Conservation (phyloP, 2,329 filamentous ascomycete species). For the Alternaria incomplexa region DNA sequence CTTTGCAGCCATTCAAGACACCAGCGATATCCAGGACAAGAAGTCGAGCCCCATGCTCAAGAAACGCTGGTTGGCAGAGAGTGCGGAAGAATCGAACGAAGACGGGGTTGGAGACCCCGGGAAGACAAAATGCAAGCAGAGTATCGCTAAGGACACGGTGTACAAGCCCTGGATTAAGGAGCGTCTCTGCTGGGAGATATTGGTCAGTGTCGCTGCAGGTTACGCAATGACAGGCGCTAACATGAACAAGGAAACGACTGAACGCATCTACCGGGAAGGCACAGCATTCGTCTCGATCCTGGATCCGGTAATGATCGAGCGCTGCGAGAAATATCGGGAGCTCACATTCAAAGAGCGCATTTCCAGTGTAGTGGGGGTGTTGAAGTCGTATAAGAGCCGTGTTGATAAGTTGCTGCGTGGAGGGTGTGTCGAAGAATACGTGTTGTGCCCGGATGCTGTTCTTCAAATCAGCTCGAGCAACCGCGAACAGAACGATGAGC, state of each 20-base stretch:
- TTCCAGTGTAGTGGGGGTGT: background rate
- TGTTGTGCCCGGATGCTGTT: background rate
- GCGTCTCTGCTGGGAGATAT: background rate
- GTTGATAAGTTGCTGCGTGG: background rate
- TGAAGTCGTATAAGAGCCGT: background rate
- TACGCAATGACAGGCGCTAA: background rate
- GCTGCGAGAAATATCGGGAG: background rate
- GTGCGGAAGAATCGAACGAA: background rate
- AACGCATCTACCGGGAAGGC: background rate
- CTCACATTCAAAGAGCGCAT: background rate
- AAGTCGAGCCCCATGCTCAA: background rate
- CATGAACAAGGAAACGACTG: background rate
- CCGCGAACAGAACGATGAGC: background rate
- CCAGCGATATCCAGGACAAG: background rate
- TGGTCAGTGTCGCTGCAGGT: background rate
- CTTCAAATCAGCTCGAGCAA: background rate
- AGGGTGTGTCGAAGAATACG: background rate
- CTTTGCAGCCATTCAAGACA: background rate
- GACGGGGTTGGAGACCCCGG: background rate
- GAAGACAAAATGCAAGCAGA: background rate
- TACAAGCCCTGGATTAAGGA: background rate
- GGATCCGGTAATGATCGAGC: background rate
- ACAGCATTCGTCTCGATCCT: background rate
- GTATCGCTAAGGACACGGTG: background rate
- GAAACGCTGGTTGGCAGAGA: background rate